Conservation (phyloP, 768 basidiomycete genomes). For the Mycena rosella region DNA sequence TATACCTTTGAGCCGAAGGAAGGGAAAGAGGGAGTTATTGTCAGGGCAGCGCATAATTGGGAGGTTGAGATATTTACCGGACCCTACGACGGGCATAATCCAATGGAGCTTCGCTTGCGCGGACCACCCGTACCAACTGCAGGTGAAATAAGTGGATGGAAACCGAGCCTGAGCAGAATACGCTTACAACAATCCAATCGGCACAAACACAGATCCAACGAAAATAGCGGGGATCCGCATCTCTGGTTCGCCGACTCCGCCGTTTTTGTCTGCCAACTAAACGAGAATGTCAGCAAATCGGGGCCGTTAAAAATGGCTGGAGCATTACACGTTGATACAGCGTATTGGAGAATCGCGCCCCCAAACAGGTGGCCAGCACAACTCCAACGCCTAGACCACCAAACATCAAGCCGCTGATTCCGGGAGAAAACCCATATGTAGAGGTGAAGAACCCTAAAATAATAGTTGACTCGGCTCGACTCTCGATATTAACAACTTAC, state of each 20-base stretch:
- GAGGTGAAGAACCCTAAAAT: conserved; percentile 58
- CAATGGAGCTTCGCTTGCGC: conserved; percentile 74
- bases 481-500: conserved; percentile 43
- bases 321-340: conserved; percentile 61
- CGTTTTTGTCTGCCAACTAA: conserved; percentile 65
- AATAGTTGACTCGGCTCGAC: background rate
- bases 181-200: conserved; percentile 80
- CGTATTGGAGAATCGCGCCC: conserved; percentile 61
- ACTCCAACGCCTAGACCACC: conserved; percentile 71
- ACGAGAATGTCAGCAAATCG: conserved; percentile 1
- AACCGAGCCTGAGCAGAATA: conserved; percentile 18
- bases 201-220: conserved; percentile 77
- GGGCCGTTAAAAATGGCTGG: background rate
- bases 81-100: conserved; percentile 76
- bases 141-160: background rate
- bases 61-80: conserved; percentile 49
- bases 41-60: conserved; percentile 11
- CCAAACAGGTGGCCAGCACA: conserved; percentile 59
- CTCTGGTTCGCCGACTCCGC: conserved; percentile 78
- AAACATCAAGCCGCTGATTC: conserved; percentile 66
- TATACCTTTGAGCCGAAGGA: conserved; percentile 63
- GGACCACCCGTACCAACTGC: conserved; percentile 87
- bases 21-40: conserved; percentile 19
- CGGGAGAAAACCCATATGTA: conserved; percentile 65
- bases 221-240: conserved; percentile 83